A percentile compares a stretch with the other conserved stretches of the same genome.
Evolutionary conservation across 805 yeast genomes (phyloP).

Genomic region (Zygosaccharomyces gambellarensis): DNA sequence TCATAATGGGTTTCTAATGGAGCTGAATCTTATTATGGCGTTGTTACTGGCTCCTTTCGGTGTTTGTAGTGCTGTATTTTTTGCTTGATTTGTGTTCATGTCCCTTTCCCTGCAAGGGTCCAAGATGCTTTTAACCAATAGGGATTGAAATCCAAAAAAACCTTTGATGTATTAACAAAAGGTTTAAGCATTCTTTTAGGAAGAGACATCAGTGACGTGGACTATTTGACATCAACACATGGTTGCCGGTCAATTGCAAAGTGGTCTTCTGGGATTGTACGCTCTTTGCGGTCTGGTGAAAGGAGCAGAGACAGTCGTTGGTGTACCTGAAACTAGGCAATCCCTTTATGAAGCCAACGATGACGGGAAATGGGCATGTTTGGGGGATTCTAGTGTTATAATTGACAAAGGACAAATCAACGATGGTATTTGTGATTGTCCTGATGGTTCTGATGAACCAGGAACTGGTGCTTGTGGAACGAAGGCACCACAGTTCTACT

Average conservation of each 20-base stretch:
- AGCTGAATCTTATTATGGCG: neutral
- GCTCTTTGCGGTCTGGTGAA: neutral
- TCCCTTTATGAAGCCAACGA: conserved; percentile 18
- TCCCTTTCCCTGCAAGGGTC: neutral
- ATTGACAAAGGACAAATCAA: conserved; percentile 62
- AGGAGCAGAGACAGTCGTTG: conserved; percentile 6
- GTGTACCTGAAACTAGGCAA: conserved; percentile 21
- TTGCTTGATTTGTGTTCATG: neutral
- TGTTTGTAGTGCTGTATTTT: neutral
- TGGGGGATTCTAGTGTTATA: conserved; percentile 58
- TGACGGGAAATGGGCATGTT: conserved; percentile 64
- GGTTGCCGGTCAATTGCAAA: neutral
- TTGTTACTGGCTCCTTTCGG: neutral
- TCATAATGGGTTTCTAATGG: neutral
- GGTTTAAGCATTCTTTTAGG: neutral
- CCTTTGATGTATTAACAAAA: neutral
- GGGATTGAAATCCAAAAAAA: neutral
- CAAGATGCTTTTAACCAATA: neutral
- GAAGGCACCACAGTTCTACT: conserved; percentile 47
- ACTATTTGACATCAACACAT: neutral
- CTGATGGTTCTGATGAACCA: conserved; percentile 97
- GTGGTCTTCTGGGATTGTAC: neutral
- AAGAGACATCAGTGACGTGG: neutral
- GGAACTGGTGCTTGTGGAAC: conserved; percentile 79
- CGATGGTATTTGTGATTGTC: conserved; percentile 93